Conservation (phyloP, 169 alveolate species). For the Babesia ovis region DNA sequence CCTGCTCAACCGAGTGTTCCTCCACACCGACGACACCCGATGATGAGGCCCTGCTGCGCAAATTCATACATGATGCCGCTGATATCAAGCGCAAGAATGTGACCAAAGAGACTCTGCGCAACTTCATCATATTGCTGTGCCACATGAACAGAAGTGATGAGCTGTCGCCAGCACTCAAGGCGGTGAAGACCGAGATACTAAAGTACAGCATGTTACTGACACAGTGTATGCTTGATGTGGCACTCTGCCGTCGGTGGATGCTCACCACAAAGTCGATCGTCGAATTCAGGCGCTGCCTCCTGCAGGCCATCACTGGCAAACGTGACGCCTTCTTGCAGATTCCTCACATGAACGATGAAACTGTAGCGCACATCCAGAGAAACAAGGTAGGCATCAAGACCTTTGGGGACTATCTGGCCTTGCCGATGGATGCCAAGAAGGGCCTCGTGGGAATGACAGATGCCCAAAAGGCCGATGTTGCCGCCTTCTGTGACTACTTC, state of each 20-base stretch:
- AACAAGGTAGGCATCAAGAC: conserved; percentile 81
- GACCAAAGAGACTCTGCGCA: conserved; percentile 70
- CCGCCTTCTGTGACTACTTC: conserved; percentile 80
- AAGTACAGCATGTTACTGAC: conserved; percentile 81
- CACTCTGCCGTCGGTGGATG: conserved; percentile 81
- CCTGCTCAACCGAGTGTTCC: conserved; percentile 73
- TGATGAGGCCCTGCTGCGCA: conserved; percentile 63
- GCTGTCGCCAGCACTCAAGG: conserved; percentile 69
- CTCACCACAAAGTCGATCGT: conserved; percentile 79
- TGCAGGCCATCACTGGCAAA: conserved; percentile 85
- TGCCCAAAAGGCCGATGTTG: conserved; percentile 78
- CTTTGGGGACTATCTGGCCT: conserved; percentile 80
- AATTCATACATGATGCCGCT: conserved; percentile 49
- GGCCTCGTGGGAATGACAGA: conserved; percentile 81
- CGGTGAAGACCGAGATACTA: conserved; percentile 67
- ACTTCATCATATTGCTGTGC: conserved; percentile 77
- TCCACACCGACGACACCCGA: conserved; percentile 50
- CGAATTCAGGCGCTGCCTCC: conserved; percentile 85
- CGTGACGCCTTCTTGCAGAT: conserved; percentile 82
- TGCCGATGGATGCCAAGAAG: conserved; percentile 74
- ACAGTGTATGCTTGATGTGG: conserved; percentile 86
- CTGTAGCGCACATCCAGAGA: conserved; percentile 69
- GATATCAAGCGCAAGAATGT: conserved; percentile 63
- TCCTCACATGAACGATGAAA: conserved; percentile 86
- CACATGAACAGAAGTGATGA: conserved; percentile 84